phyloP scores from a whole-genome alignment of 441 rosid species.

The Lepidium campestre region DNA sequence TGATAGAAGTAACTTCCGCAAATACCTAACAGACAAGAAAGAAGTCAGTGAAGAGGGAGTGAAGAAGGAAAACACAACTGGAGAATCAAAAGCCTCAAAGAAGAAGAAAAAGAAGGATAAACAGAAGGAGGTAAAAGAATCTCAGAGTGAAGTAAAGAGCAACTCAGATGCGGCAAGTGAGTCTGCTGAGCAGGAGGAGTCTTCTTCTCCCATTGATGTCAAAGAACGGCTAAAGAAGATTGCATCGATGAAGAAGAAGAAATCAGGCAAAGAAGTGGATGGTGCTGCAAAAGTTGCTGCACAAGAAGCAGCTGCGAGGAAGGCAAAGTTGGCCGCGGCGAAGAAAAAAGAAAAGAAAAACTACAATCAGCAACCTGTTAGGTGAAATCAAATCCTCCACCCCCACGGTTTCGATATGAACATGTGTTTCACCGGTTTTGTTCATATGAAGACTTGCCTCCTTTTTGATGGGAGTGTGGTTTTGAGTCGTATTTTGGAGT shows the following conservation, averaged over 20 bases:
- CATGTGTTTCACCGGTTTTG: constrained; percentile 21
- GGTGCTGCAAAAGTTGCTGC: constrained; percentile 67
- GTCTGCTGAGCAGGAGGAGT: constrained; percentile 36
- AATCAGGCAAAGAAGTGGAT: constrained; percentile 63
- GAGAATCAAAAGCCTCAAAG: constrained; percentile 52
- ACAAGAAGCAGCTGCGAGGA: constrained; percentile 72
- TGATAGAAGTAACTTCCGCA: background rate
- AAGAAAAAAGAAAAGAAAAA: constrained; percentile 87
- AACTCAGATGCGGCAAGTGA: constrained; percentile 19
- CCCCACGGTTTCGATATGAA: constrained; percentile 16
- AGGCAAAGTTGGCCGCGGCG: constrained; percentile 60
- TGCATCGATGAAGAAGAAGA: constrained; percentile 62
- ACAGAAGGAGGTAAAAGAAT: constrained; percentile 51
- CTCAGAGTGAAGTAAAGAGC: constrained; percentile 24
- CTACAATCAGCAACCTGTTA: constrained; percentile 75
- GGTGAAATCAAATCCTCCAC: constrained; percentile 30
- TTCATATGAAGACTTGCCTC: constrained; percentile 22
- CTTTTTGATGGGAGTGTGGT: constrained; percentile 12
- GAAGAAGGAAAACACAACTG: constrained; percentile 43
- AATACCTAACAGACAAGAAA: constrained; percentile 3
- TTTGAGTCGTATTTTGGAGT: constrained; percentile 10
- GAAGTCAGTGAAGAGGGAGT: constrained; percentile 34
- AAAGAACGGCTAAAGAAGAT: constrained; percentile 66
- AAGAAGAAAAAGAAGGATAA: constrained; percentile 82
- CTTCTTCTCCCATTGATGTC: constrained; percentile 38